Conservation (phyloP, 257 asterid genomes). For the Przewalskia tangutica region DNA sequence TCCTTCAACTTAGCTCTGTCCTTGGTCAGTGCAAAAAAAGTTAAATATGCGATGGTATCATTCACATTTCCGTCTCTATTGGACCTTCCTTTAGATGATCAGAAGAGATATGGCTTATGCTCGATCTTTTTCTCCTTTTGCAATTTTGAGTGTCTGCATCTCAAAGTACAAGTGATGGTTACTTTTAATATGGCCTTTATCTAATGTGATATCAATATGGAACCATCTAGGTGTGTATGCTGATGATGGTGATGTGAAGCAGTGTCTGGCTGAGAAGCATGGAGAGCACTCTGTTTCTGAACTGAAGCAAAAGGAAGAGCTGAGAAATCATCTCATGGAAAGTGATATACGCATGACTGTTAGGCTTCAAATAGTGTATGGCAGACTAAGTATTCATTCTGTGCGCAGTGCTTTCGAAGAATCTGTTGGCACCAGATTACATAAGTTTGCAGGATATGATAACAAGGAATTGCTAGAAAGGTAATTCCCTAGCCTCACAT, state of each 20-base stretch:
- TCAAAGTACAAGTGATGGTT: not conserved
- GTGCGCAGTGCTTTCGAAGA: constrained; percentile 78
- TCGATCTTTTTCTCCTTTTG: not conserved
- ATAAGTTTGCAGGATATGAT: constrained; percentile 58
- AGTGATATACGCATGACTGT: constrained; percentile 62
- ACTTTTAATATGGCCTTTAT: not conserved
- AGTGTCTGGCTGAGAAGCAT: constrained; percentile 49
- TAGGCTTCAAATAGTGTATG: constrained; percentile 85
- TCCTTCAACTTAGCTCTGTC: not conserved
- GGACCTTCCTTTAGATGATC: not conserved
- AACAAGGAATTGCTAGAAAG: constrained; percentile 63
- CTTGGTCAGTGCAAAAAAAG: not conserved
- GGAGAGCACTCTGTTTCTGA: constrained; percentile 26
- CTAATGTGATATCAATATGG: not conserved
- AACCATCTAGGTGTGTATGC: constrained; percentile 66
- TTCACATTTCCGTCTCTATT: not conserved
- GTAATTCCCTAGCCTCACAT: constrained; percentile 17
- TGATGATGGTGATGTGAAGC: constrained; percentile 51
- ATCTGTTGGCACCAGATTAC: constrained; percentile 65
- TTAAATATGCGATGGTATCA: not conserved
- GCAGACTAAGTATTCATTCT: constrained; percentile 60
- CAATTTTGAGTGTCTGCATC: not conserved
- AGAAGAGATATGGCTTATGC: not conserved
- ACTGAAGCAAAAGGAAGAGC: constrained; percentile 32
- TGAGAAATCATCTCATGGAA: constrained; percentile 55